A percentile compares a stretch with the other conserved stretches of the same genome.
phyloP scores from a whole-genome alignment of 2,329 filamentous ascomycete genomes.

The Sporothrix brunneoviolacea region DNA sequence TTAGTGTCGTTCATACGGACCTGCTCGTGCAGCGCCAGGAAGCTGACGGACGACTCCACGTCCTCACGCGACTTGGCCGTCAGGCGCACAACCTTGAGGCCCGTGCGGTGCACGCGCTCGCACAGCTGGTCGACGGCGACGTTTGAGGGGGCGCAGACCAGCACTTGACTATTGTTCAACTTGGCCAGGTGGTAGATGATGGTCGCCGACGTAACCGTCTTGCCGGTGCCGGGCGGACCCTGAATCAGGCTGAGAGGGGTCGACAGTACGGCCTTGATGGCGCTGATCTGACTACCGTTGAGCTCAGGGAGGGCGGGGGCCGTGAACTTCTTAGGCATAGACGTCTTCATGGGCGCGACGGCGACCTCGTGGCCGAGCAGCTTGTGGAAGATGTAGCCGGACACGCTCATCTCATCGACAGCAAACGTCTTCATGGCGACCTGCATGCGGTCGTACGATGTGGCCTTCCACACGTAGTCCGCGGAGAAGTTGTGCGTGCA shows the following conservation, averaged over 20 bases:
- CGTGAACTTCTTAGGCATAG: constrained; percentile 93
- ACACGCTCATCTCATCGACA: constrained; percentile 95
- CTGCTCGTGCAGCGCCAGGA: constrained; percentile 91
- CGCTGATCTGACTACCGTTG: constrained; percentile 91
- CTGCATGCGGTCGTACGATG: constrained; percentile 98
- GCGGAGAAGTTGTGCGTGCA: constrained; percentile 97
- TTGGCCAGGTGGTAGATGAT: constrained; percentile 98
- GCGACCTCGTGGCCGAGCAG: constrained; percentile 92
- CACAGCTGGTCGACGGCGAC: constrained; percentile 97
- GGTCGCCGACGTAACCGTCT: constrained; percentile 96
- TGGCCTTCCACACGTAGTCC: constrained; percentile 99
- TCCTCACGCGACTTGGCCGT: constrained; percentile 99
- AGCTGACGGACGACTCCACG: constrained; percentile 96
- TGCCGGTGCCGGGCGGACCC: constrained; percentile 92
- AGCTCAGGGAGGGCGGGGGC: constrained; percentile 90
- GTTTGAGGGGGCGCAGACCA: constrained; percentile 96
- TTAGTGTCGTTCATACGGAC: constrained; percentile 97
- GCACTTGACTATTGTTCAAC: constrained; percentile 86
- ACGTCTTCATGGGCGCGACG: constrained; percentile 89
- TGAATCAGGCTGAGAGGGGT: constrained; percentile 94
- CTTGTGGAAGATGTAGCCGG: constrained; percentile 97
- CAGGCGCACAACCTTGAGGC: constrained; percentile 91
- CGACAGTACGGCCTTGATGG: constrained; percentile 90
- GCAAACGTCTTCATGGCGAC: constrained; percentile 99
- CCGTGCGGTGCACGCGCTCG: constrained; percentile 90